Evolutionary conservation across 805 yeast species (phyloP).

Genomic region (Lipomyces sp.): DNA sequence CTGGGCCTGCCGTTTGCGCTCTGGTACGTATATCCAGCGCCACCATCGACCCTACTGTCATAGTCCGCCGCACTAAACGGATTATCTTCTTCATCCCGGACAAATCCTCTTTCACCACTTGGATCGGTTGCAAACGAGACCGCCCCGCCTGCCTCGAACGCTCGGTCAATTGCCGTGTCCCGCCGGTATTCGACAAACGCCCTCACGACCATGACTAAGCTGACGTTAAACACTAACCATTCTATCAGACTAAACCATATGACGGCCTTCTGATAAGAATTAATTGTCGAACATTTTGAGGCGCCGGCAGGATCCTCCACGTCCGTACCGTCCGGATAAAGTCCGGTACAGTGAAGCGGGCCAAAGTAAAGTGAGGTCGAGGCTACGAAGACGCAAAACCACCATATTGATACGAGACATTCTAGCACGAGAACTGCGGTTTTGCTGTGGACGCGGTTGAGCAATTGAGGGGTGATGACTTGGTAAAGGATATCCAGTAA

Average conservation of each 20-base stretch:
- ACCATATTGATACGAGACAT: constrained; percentile 10
- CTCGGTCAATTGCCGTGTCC: not conserved
- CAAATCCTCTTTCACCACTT: not conserved
- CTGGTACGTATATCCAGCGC: constrained; percentile 11
- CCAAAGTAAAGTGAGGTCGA: constrained; percentile 15
- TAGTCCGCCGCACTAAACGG: constrained; percentile 26
- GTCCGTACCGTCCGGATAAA: not conserved
- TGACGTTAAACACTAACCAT: constrained; percentile 2
- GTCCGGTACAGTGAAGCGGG: constrained; percentile 12
- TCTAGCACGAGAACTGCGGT: constrained; percentile 19
- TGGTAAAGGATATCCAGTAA: constrained; percentile 22
- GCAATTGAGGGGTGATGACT: constrained; percentile 11
- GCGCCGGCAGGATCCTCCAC: not conserved
- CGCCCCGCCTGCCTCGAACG: too few species aligned
- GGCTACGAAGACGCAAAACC: constrained; percentile 26
- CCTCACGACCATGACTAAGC: constrained; percentile 18
- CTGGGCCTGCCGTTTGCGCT: not conserved
- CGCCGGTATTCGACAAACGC: constrained; percentile 8
- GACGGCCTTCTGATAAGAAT: constrained; percentile 22
- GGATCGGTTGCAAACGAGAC: not conserved
- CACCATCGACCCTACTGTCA: constrained; percentile 27
- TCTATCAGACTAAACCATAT: constrained; percentile 25
- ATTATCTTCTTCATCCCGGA: constrained; percentile 11
- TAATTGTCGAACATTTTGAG: constrained; percentile 8
- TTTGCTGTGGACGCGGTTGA: constrained; percentile 13